These are phyloP conservation scores for Saccharomycopsis javanensis DNA, from an alignment of 805 yeast genomes.

Conservation along the genomic window DNA sequence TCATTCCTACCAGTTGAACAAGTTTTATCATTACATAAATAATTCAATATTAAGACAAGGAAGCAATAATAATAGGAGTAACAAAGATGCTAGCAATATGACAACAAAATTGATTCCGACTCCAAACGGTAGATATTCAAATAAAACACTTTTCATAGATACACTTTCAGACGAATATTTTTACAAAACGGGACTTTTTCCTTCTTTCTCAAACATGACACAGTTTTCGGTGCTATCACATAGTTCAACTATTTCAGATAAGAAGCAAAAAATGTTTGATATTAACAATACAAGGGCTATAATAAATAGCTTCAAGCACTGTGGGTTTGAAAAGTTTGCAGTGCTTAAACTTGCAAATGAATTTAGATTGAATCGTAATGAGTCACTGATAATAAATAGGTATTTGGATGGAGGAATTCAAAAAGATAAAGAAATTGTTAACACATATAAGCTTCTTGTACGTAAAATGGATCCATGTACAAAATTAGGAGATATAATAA, in stretches of 20 bases:
- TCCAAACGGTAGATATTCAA: not conserved
- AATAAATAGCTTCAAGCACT: not conserved
- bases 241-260: not conserved
- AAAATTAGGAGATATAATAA: not conserved
- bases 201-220: slow-evolving; percentile 15
- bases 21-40: slow-evolving; percentile 21
- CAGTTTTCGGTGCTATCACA: not conserved
- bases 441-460: not conserved
- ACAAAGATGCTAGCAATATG: not conserved
- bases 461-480: slow-evolving; percentile 1
- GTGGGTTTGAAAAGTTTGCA: not conserved
- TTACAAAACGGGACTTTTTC: slow-evolving; percentile 13
- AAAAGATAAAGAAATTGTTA: not conserved
- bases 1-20: not conserved
- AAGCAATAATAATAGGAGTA: not conserved
- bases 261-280: not conserved
- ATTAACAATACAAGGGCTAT: not conserved
- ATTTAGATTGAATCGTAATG: not conserved
- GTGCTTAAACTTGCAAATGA: slow-evolving; percentile 1
- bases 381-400: not conserved
- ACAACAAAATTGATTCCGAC: not conserved
- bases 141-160: slow-evolving; percentile 9
- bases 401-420: not conserved
- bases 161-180: slow-evolving; percentile 17
- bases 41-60: slow-evolving; percentile 32